Conservation (phyloP, 306 rosid species). For the Cotoneaster glaucophyllus region DNA sequence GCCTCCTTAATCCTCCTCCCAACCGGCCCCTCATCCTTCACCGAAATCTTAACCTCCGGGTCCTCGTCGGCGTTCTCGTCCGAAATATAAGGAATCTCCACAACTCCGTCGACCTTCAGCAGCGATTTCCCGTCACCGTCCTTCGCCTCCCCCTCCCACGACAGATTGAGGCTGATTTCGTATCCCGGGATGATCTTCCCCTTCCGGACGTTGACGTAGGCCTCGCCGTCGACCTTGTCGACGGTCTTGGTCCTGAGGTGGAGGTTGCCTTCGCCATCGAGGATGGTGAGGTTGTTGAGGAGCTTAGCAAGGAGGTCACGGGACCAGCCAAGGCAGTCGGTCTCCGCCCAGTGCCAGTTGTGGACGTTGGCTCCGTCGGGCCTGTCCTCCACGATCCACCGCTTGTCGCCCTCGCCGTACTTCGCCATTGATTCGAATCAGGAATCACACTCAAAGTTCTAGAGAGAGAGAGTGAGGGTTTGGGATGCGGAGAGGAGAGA, state of each 20-base stretch:
- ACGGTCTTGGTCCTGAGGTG: conserved; percentile 47
- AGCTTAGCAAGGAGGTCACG: conserved; percentile 53
- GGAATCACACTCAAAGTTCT: not conserved
- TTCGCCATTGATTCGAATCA: conserved; percentile 47
- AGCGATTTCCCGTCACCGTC: conserved; percentile 49
- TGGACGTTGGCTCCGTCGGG: conserved; percentile 93
- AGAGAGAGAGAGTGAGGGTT: not conserved
- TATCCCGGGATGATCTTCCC: conserved; percentile 93
- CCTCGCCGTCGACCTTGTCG: conserved; percentile 72
- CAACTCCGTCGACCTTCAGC: conserved; percentile 66
- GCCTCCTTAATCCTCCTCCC: conserved; percentile 84
- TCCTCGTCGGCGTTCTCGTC: conserved; percentile 98
- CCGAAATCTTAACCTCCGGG: conserved; percentile 67
- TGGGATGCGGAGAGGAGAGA: not conserved
- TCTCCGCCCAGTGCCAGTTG: conserved; percentile 99
- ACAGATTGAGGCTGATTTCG: conserved; percentile 54
- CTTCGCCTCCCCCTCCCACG: conserved; percentile 86
- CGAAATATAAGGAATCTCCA: conserved; percentile 80
- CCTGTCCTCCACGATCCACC: conserved; percentile 96
- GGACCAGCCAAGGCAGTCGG: conserved; percentile 87
- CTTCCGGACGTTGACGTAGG: conserved; percentile 83
- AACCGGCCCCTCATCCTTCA: conserved; percentile 71
- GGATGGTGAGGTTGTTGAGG: conserved; percentile 51
- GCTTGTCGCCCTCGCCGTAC: conserved; percentile 92
- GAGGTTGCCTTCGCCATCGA: conserved; percentile 62